Conservation (phyloP, 345 rosid species). For the Eucalyptus tenuipes region DNA sequence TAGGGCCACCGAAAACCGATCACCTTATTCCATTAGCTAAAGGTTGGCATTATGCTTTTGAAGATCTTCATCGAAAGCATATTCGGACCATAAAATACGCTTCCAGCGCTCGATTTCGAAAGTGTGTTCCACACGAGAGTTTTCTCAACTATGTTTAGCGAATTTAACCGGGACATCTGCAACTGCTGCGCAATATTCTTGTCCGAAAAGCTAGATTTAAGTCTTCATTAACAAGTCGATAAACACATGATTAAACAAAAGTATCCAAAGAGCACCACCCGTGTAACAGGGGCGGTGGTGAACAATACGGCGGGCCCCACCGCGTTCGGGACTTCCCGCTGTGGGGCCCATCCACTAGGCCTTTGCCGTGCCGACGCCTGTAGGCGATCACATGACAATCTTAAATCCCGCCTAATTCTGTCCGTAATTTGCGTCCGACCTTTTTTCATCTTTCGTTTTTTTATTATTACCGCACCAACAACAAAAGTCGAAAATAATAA, state of each 20-base stretch:
- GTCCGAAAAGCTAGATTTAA: background rate
- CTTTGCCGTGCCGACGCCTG: background rate
- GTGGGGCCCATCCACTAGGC: background rate
- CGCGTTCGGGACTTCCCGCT: background rate
- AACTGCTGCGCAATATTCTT: background rate
- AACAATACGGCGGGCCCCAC: background rate
- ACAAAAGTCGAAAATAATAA: background rate
- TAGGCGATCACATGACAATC: background rate
- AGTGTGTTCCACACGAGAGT: background rate
- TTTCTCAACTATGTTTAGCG: background rate
- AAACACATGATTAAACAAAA: background rate
- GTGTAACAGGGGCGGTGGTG: background rate
- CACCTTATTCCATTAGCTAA: background rate
- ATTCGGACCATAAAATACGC: rapidly evolving
- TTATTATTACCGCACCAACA: background rate
- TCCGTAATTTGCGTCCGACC: background rate
- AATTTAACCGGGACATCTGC: background rate
- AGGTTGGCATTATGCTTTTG: background rate
- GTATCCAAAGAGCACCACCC: background rate
- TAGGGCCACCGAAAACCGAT: background rate
- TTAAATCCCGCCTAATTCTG: background rate
- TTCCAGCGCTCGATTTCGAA: no score
- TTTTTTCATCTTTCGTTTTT: background rate
- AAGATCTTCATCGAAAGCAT: background rate
- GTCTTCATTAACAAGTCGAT: background rate